Evolutionary conservation across 257 asterid species (phyloP), one percentile per base, ranked within the genome.

Genomic region (Nicotiana tomentosiformis): DNA sequence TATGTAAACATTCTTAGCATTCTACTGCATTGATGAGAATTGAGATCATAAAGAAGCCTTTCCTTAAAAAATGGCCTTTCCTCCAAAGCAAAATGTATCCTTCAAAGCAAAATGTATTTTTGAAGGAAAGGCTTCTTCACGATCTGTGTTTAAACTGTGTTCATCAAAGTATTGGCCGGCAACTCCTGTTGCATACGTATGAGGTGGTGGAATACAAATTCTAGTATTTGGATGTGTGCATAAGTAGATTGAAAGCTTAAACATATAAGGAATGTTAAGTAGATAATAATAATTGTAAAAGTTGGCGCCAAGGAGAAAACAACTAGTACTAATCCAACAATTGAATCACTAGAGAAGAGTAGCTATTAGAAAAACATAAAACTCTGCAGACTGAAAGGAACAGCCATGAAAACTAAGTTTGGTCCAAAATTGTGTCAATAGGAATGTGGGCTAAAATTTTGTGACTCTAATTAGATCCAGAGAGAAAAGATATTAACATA

Each of bases 181-280:
- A 49, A 74, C 80, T 74, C 61, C 56, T 74, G 62, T 49, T 49
- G 62, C 62, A 74, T 15, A 49, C 16, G 18, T 26, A 15, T 26
- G 33, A 49, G 80, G 64, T 16, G 43, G 80, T 74, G 46, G 80
- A 72, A 74, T 74, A 74, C 62, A 74, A 74, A 74, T 74, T 51
- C 43, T 74, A 15, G 20, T 15, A 49, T 37, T 74, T 74, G 43
- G 80, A 4, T 74, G 80, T 26, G 43, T 33, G 15, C 78, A 70
- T 20, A 70, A 46, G 35, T 74, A 74, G 62, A 14, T 49, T 14
- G 29, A 49, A 74, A 49, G 26, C 60, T 72, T 51, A 72, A 46
- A 60, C 43, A 14, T 32, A 32, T 32, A 26, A 74, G 26, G 80
- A 16, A 18, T 18, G 65, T 18, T 20, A 18, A 58, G 65, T 58